phyloP scores from a whole-genome alignment of 768 basidiomycete genomes.

The Chalciporus piperatus region DNA sequence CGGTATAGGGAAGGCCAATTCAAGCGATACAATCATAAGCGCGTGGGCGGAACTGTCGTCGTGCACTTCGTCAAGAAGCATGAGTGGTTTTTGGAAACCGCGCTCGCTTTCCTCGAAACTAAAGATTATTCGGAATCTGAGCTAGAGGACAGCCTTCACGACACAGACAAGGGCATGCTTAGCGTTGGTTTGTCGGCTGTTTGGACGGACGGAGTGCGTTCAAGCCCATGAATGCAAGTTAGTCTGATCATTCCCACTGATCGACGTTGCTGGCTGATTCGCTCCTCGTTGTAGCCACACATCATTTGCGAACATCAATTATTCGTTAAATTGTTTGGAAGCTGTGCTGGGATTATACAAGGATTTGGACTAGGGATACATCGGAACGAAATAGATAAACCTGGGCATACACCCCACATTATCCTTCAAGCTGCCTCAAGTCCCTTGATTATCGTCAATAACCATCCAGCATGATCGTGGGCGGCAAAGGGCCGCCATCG shows the following conservation, averaged over 20 bases:
- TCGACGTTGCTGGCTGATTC: neutral
- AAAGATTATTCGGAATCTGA: slow-evolving; percentile 60
- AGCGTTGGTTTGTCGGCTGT: slow-evolving; percentile 24
- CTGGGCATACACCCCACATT: no score
- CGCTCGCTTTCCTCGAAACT: slow-evolving; percentile 81
- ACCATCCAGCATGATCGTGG: slow-evolving; percentile 25
- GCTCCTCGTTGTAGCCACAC: neutral
- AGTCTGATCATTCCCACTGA: neutral
- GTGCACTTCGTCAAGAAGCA: slow-evolving; percentile 98
- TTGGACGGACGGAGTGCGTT: slow-evolving; percentile 31
- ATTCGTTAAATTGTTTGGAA: slow-evolving; percentile 19
- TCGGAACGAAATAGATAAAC: neutral
- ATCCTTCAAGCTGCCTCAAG: no score
- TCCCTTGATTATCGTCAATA: slow-evolving; percentile 7
- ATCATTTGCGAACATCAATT: slow-evolving; percentile 9
- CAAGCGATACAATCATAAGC: slow-evolving; percentile 60
- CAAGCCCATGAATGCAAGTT: slow-evolving; percentile 13
- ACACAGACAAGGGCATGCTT: slow-evolving; percentile 10
- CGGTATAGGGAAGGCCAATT: slow-evolving; percentile 65
- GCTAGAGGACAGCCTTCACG: slow-evolving; percentile 13
- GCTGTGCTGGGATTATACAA: slow-evolving; percentile 13
- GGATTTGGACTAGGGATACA: neutral
- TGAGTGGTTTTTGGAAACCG: slow-evolving; percentile 95
- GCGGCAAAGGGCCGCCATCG: slow-evolving; percentile 8
- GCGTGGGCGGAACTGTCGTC: slow-evolving; percentile 89